These are phyloP conservation scores for Suillus hirtellus DNA, from an alignment of 768 basidiomycete species.

Conservation along the genomic window DNA sequence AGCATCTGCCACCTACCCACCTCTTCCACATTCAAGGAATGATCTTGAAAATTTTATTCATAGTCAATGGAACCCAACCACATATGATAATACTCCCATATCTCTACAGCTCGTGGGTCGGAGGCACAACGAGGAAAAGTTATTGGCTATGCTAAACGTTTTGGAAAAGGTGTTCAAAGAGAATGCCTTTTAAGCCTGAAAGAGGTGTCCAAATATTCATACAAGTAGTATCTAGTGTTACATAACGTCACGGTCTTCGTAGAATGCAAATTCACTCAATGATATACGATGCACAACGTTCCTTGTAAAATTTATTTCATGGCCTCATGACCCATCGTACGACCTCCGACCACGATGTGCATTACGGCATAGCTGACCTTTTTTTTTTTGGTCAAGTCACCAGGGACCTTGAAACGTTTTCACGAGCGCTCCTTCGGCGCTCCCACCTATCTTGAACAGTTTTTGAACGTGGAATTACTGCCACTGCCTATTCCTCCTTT, in stretches of 20 bases:
- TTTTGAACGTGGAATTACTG: neutral
- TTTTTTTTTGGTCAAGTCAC: neutral
- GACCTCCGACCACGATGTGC: neutral
- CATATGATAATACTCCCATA: constrained; percentile 46
- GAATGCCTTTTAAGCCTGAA: neutral
- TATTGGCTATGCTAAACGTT: constrained; percentile 44
- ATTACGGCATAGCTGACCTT: neutral
- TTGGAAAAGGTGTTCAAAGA: constrained; percentile 35
- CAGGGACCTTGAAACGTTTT: neutral
- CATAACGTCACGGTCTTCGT: neutral
- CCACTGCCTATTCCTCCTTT: neutral
- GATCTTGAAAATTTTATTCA: constrained; percentile 36
- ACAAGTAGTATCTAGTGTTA: neutral
- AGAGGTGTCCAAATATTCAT: neutral
- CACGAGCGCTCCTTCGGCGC: neutral
- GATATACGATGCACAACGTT: neutral
- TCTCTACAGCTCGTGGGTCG: constrained; percentile 51
- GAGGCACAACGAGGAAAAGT: constrained; percentile 49
- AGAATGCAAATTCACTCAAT: neutral
- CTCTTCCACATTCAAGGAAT: constrained; percentile 33
- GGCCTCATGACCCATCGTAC: neutral
- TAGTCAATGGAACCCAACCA: constrained; percentile 42
- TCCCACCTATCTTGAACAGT: neutral
- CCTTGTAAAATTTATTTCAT: neutral
- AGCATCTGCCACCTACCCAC: constrained; percentile 17